Evolutionary conservation across 805 yeast genomes (phyloP).

Genomic region (Ogataea naganishii): DNA sequence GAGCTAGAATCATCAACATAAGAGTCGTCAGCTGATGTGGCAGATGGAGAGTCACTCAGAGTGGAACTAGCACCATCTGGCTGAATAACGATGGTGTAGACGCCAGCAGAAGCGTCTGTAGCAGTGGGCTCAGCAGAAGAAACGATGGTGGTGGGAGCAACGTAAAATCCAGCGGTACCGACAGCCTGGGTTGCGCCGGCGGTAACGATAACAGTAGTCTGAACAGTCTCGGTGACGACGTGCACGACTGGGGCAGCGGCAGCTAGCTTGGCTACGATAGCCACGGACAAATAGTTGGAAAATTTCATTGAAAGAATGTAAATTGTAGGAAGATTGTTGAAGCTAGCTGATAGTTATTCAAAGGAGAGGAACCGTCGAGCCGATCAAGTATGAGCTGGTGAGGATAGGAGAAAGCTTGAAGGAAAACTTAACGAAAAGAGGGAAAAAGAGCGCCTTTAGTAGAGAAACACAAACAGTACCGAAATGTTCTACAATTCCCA

Average conservation of each 20-base stretch:
- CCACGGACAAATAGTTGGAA: neutral
- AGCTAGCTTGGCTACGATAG: slow-evolving; percentile 1
- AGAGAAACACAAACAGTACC: too few relatives aligned
- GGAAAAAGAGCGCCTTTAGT: too few relatives aligned
- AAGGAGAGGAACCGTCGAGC: too few relatives aligned
- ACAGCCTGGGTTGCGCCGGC: slow-evolving; percentile 1
- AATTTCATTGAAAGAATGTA: slow-evolving; percentile 2
- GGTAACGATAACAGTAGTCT: slow-evolving; percentile 1
- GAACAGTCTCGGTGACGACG: slow-evolving; percentile 1
- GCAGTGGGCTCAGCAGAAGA: slow-evolving; percentile 5
- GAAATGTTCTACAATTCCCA: too few relatives aligned
- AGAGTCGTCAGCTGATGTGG: neutral
- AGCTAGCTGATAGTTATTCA: too few relatives aligned
- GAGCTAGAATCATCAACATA: neutral
- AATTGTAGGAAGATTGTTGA: too few relatives aligned
- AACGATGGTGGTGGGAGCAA: slow-evolving; percentile 2
- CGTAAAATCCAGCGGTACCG: slow-evolving; percentile 1
- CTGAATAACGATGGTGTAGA: too few relatives aligned
- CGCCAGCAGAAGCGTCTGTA: slow-evolving; percentile 10
- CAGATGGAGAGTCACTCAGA: neutral
- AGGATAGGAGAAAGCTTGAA: too few relatives aligned
- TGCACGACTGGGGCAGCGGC: slow-evolving; percentile 3
- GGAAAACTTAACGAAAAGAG: too few relatives aligned
- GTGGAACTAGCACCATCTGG: too few relatives aligned
- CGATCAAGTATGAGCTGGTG: too few relatives aligned